Base-by-base conservation (phyloP, 78 protist species). In the Goniomonas avonlea region DNA sequence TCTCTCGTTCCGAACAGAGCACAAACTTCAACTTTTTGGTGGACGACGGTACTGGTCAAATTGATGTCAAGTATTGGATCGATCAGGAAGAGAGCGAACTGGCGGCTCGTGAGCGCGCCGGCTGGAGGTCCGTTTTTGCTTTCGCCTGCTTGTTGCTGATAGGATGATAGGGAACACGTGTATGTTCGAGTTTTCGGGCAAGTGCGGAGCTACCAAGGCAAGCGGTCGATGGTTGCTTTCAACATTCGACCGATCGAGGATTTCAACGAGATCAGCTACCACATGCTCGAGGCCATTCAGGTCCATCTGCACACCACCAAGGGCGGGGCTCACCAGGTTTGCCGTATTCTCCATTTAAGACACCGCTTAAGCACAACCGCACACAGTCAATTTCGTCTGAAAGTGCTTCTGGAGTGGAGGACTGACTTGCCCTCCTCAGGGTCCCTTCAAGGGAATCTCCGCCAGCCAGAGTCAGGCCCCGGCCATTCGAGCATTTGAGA, bases 21-120 rank as follows among this genome's bases (percentile, higher is more conserved):
- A 63, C 71, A 13, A 23, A 20, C 45, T 8, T 63, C 25, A 37
- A 25, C 1, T 63, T 23, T 8, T 17, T 9, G 11, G 38, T 63
- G 29, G 71, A 63, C 50, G 71, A 63, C 45, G 31, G 31, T 5
- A 63, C 71, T 38, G 71, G 71, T 29, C 39, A 63, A 32, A 63
- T 63, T 45, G 21, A 37, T 13, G 71, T 29, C 37, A 13, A 15
- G 5, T n/a, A 37, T 18, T 63, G 71, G 71, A 2, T 63, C 9
- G 71, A 63, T 34, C 71, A 63, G 71, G 71, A 63, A 37, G 71
- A 63, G 7, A 63, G 71, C 71, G 71, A 63, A 21, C 25, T 37
- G 29, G 20, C 25, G 38, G 71, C 38, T 13, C 71, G 45, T 2
- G 17, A 39, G 3, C 38, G 71, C 11, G 21, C 21, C 37, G 71